Base-by-base conservation (phyloP, 2,329 filamentous ascomycete species). In the Fusarium euwallaceae region DNA sequence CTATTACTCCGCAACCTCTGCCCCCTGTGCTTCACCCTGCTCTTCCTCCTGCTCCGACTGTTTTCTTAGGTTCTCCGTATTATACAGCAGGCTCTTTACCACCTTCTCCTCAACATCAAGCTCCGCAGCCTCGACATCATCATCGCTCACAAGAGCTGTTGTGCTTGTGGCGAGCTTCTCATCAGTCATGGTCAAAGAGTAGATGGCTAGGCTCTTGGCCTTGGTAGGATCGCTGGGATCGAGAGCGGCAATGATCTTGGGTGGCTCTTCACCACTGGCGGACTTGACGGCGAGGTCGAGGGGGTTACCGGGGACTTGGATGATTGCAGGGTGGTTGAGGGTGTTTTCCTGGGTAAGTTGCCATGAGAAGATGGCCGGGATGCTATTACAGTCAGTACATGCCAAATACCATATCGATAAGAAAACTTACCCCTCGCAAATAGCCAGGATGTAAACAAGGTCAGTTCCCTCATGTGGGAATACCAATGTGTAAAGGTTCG, bases 321-420 rank as follows among this genome's bases (percentile, higher is more conserved):
- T 83, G 69, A 82, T 73, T 61, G 81, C 73, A 78, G 61, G 87
- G 70, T 88, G 84, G 10, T 84, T 81, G 45, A 94, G 84, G 16
- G 80, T 82, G 70, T 87, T 88, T 59, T 88, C 81, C 1, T 80
- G 70, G 7, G 76, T 80, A 41, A 93, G 84, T n/a, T 83, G 83
- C 84, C 92, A 93, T 65, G 89, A 84, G 81, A 96, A 91, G 10
- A 97, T 83, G 45, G 88, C 93, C 67, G 91, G 88, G 64, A 89
- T 80, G 39, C 87, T 91, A 72, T 12, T 32, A 45, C n/a, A 24
- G 70, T 82, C 64, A 80, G 72, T 69, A 70, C 9, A 34, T 34
- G 27, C 1, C 5, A 10, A 4, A 41, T 22, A 43, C 41, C 14
- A 14, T 22, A 6, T 20, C 43, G 2, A 24, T 8, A 3, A 24